Conservation (phyloP, 2,329 filamentous ascomycete genomes). For the Colletotrichum tabaci region DNA sequence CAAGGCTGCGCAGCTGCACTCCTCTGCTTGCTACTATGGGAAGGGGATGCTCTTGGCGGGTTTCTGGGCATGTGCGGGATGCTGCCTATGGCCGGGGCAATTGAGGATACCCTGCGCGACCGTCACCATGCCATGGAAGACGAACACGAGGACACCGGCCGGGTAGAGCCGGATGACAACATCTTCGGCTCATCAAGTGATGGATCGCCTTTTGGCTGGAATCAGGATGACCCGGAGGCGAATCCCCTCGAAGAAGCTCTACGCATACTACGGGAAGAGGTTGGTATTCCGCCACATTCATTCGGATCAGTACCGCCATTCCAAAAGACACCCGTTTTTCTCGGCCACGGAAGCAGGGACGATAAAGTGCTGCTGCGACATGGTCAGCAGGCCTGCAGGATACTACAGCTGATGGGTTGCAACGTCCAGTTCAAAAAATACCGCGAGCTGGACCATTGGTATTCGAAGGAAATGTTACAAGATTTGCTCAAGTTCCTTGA, state of each 20-base stretch:
- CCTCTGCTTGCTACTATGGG: constrained; percentile 60
- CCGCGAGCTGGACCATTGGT: constrained; percentile 61
- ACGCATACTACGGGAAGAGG: constrained; percentile 20
- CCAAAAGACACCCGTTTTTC: constrained; percentile 57
- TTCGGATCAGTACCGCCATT: constrained; percentile 37
- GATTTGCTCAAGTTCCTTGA: constrained; percentile 54
- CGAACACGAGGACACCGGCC: not conserved
- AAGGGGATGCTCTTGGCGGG: constrained; percentile 55
- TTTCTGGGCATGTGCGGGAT: constrained; percentile 62
- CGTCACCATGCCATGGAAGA: not conserved
- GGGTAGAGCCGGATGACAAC: not conserved
- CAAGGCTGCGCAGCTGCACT: constrained; percentile 67
- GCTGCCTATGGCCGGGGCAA: constrained; percentile 56
- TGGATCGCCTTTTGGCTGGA: not conserved
- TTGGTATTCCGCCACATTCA: constrained; percentile 7
- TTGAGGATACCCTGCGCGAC: constrained; percentile 46
- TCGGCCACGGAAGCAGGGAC: constrained; percentile 62
- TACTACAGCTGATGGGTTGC: constrained; percentile 54
- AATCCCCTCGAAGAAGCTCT: not conserved
- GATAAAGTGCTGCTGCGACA: constrained; percentile 56
- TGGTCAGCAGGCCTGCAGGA: constrained; percentile 52
- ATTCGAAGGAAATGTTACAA: constrained; percentile 57
- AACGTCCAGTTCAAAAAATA: constrained; percentile 57
- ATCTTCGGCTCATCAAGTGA: not conserved
- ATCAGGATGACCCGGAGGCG: not conserved